Percentiles rank a stretch among this genome's conserved stretches.
These are phyloP conservation scores for Leccinum disarticulatum DNA, from an alignment of 768 basidiomycete species.

Conservation along the genomic window DNA sequence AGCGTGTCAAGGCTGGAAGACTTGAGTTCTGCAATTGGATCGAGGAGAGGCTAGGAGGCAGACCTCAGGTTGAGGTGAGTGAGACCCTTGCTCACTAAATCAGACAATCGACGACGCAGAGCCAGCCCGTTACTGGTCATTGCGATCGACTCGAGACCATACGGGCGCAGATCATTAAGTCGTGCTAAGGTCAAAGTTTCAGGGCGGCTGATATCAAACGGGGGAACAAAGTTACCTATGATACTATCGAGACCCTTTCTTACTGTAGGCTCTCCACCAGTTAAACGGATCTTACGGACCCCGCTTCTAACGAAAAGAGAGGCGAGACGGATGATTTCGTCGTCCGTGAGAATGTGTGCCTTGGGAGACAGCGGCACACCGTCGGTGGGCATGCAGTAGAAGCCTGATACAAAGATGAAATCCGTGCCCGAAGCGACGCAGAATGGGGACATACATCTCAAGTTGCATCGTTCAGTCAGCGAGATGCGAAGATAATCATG, in stretches of 20 bases:
- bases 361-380: slow-evolving; percentile 75
- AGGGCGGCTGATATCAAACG: not conserved
- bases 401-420: slow-evolving; percentile 47
- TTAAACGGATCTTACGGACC: slow-evolving; percentile 84
- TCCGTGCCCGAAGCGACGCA: not conserved
- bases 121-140: slow-evolving; percentile 87
- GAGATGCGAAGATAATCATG: slow-evolving; percentile 91
- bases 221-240: slow-evolving; percentile 48
- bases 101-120: slow-evolving; percentile 69
- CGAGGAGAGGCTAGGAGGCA: slow-evolving; percentile 2
- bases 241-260: slow-evolving; percentile 72
- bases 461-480: slow-evolving; percentile 83
- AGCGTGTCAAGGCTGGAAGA: slow-evolving; percentile 72
- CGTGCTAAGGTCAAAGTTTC: slow-evolving; percentile 41
- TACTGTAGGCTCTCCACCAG: slow-evolving; percentile 87
- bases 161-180: slow-evolving; percentile 56
- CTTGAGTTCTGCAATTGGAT: slow-evolving; percentile 7
- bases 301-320: slow-evolving; percentile 77
- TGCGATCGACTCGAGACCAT: slow-evolving; percentile 71
- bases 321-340: slow-evolving; percentile 73
- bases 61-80: slow-evolving; percentile 74
- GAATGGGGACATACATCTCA: slow-evolving; percentile 62
- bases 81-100: slow-evolving; percentile 66
- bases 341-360: slow-evolving; percentile 67
- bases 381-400: slow-evolving; percentile 89